Percentiles rank a stretch among this genome's conserved stretches.
phyloP scores from a whole-genome alignment of 495 filamentous ascomycete genomes.

The Gamarada debralockiae region DNA sequence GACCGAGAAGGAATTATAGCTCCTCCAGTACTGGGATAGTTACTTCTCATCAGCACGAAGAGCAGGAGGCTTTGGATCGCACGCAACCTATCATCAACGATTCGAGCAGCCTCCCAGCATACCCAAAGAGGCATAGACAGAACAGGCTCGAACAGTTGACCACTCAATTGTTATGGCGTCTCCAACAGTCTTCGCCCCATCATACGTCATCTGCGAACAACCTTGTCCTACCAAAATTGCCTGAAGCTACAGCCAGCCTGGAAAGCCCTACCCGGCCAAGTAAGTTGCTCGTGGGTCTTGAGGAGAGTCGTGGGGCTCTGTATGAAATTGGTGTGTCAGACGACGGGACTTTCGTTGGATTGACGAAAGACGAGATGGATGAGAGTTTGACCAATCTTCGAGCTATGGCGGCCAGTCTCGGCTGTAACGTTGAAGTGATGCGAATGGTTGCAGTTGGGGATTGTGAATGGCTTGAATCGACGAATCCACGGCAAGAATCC shows the following conservation, averaged over 20 bases:
- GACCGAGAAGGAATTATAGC: slow-evolving; percentile 69
- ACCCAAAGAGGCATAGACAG: slow-evolving; percentile 63
- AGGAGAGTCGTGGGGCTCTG: slow-evolving; percentile 87
- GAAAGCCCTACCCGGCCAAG: slow-evolving; percentile 53
- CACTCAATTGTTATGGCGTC: slow-evolving; percentile 89
- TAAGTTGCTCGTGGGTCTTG: slow-evolving; percentile 72
- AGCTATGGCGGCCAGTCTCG: slow-evolving; percentile 87
- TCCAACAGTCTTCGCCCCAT: slow-evolving; percentile 92
- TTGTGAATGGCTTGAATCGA: slow-evolving; percentile 62
- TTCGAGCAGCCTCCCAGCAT: slow-evolving; percentile 29
- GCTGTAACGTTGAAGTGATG: slow-evolving; percentile 80
- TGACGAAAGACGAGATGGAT: slow-evolving; percentile 87
- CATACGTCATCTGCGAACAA: slow-evolving; percentile 70
- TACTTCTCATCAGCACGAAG: slow-evolving; percentile 55
- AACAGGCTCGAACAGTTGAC: slow-evolving; percentile 85
- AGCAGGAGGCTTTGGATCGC: slow-evolving; percentile 10
- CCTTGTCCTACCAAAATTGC: slow-evolving; percentile 68
- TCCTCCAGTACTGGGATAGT: slow-evolving; percentile 58
- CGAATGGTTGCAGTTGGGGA: slow-evolving; percentile 82
- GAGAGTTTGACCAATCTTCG: slow-evolving; percentile 81
- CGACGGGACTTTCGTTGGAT: slow-evolving; percentile 85
- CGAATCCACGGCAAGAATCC: not conserved
- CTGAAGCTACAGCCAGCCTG: slow-evolving; percentile 54
- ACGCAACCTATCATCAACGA: slow-evolving; percentile 14
- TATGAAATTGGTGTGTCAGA: slow-evolving; percentile 97